Conservation (phyloP, 441 rosid genomes). For the Pelargonium citronellum region DNA sequence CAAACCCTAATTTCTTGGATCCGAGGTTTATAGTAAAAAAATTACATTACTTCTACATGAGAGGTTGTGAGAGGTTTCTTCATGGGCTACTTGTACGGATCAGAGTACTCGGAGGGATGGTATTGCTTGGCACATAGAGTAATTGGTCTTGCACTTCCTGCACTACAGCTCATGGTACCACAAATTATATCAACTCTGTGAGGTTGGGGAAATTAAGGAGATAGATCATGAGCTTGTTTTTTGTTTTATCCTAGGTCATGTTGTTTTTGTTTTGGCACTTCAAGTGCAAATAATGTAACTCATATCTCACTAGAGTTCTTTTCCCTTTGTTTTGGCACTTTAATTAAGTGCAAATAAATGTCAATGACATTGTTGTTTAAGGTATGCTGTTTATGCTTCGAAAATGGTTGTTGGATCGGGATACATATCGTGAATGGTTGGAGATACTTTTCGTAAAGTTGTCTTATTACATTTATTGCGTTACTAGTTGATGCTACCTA, state of each 20-base stretch:
- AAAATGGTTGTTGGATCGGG: too few relatives aligned
- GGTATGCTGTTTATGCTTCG: too few relatives aligned
- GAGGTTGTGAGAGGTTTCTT: constrained; percentile 60
- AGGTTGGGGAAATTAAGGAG: constrained; percentile 47
- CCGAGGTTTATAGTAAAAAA: constrained; percentile 19
- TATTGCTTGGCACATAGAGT: constrained; percentile 34
- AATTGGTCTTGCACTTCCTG: constrained; percentile 49
- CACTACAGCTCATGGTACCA: constrained; percentile 45
- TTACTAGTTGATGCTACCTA: too few relatives aligned
- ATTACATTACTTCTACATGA: constrained; percentile 30
- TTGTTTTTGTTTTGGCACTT: too few relatives aligned
- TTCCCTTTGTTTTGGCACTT: too few relatives aligned
- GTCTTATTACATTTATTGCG: too few relatives aligned
- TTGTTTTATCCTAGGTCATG: neutral
- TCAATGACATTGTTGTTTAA: too few relatives aligned
- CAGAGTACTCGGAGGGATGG: constrained; percentile 46
- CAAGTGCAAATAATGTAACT: neutral
- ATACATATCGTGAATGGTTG: too few relatives aligned
- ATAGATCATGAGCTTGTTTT: too few relatives aligned
- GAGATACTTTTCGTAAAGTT: too few relatives aligned
- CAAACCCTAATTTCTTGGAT: constrained; percentile 46
- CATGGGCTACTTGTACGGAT: constrained; percentile 34
- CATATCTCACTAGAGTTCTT: too few relatives aligned
- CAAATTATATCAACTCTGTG: constrained; percentile 57
- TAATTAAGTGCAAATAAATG: too few relatives aligned